Conservation (phyloP, 106 monocot genomes). For the Phalaenopsis aphrodite region DNA sequence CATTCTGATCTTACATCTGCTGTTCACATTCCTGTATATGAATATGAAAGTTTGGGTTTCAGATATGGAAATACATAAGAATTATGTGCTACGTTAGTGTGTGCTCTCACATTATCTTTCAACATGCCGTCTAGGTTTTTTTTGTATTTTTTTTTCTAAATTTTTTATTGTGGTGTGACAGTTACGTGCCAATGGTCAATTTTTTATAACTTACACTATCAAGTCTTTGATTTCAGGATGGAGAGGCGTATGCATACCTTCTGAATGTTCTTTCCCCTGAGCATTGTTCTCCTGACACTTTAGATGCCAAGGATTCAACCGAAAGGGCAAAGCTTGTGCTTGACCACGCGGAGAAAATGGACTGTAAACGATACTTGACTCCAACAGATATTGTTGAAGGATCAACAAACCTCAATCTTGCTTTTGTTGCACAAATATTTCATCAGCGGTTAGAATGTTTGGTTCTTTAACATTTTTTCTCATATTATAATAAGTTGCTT, state of each 20-base stretch:
- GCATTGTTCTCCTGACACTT: conserved; percentile 23
- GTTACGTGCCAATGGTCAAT: not conserved
- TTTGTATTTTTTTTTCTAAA: conserved; percentile 4
- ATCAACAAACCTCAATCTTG: conserved; percentile 41
- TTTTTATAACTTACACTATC: not conserved
- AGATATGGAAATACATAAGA: too few relatives aligned
- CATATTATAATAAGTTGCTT: not conserved
- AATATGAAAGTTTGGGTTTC: too few relatives aligned
- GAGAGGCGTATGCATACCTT: conserved; percentile 46
- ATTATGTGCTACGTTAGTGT: not conserved
- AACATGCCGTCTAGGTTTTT: not conserved
- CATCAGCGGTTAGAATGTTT: conserved; percentile 32
- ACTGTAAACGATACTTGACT: conserved; percentile 42
- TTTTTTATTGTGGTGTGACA: not conserved
- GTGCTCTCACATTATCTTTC: not conserved
- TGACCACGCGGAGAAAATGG: conserved; percentile 44
- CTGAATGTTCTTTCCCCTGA: conserved; percentile 48
- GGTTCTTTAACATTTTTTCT: not conserved
- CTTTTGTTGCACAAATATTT: conserved; percentile 51
- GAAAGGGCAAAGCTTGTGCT: conserved; percentile 38
- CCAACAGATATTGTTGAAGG: conserved; percentile 47
- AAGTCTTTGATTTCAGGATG: conserved; percentile 28
- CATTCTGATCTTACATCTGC: not conserved
- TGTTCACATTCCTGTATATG: not conserved
- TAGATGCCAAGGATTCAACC: conserved; percentile 35